Evolutionary conservation across 2,329 filamentous ascomycete genomes (phyloP).

Genomic region (Mycosphaerella sp.): DNA sequence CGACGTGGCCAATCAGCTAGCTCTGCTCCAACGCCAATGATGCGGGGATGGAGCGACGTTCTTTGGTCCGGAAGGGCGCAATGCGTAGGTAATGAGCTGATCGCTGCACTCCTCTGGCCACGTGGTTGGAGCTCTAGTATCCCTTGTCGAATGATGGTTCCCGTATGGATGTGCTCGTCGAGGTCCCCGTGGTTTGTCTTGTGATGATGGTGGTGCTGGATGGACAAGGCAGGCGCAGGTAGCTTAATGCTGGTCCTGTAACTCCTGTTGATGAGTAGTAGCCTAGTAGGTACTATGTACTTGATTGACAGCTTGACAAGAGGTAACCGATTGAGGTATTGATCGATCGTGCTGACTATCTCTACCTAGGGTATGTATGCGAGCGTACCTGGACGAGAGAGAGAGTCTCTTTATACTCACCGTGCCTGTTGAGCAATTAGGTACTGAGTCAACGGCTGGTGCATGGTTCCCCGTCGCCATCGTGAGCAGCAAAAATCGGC

Average conservation of each 20-base stretch:
- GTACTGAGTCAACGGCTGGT: neutral
- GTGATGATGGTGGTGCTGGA: too few species aligned
- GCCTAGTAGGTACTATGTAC: too few species aligned
- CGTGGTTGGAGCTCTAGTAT: neutral
- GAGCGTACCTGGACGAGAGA: neutral
- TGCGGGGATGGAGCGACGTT: slow-evolving; percentile 1
- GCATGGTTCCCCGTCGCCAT: neutral
- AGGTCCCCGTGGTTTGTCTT: too few species aligned
- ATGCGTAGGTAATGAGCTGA: slow-evolving; percentile 5
- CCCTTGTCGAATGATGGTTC: too few species aligned
- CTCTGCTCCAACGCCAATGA: slow-evolving; percentile 4
- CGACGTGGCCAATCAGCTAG: slow-evolving; percentile 3
- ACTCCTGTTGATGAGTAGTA: too few species aligned
- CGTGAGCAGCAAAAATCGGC: slow-evolving; percentile 1
- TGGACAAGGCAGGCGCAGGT: too few species aligned
- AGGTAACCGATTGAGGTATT: too few species aligned
- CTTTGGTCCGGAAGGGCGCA: slow-evolving; percentile 2
- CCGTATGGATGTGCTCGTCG: too few species aligned
- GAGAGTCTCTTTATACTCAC: slow-evolving; percentile 6
- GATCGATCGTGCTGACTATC: too few species aligned
- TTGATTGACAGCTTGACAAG: too few species aligned
- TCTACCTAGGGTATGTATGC: neutral
- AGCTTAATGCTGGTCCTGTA: too few species aligned
- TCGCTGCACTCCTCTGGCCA: neutral
- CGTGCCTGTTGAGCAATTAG: neutral